These are phyloP conservation scores for Theobroma cacao DNA, from an alignment of 345 rosid species.

Conservation along the genomic window DNA sequence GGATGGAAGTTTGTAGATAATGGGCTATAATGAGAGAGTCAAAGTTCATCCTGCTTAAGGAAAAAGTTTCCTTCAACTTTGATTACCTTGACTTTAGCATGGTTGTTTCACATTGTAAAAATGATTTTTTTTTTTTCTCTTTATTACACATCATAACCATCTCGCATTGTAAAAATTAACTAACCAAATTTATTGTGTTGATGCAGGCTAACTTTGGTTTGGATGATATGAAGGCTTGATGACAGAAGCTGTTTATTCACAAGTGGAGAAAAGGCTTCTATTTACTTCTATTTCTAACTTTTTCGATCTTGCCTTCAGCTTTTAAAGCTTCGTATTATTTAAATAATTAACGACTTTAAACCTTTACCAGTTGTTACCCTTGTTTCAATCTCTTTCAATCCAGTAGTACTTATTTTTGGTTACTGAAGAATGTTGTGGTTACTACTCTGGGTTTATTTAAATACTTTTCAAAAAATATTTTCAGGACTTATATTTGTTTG, in stretches of 20 bases:
- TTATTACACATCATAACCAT: not conserved
- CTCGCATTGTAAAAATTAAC: not conserved
- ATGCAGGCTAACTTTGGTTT: conserved; percentile 78
- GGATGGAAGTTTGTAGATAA: not conserved
- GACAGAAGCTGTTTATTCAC: conserved; percentile 11
- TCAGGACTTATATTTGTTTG: too few relatives aligned
- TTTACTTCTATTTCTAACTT: not conserved
- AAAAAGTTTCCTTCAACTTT: not conserved
- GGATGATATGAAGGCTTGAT: conserved; percentile 89
- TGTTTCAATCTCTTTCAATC: not conserved
- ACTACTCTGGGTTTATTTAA: too few relatives aligned
- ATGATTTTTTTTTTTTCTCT: not conserved
- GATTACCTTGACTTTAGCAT: not conserved
- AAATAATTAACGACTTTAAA: not conserved
- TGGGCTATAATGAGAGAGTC: not conserved
- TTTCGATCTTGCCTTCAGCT: not conserved
- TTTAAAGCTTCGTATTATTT: not conserved
- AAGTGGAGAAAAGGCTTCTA: not conserved
- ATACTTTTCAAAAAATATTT: too few relatives aligned
- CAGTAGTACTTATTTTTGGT: not conserved
- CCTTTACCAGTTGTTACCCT: not conserved
- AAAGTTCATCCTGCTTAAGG: not conserved
- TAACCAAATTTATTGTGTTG: conserved; percentile 14
- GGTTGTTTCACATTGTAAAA: not conserved
- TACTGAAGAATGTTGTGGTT: not conserved